These are phyloP conservation scores for Xerophyta viscosa DNA, from an alignment of 106 monocot species.

Conservation along the genomic window DNA sequence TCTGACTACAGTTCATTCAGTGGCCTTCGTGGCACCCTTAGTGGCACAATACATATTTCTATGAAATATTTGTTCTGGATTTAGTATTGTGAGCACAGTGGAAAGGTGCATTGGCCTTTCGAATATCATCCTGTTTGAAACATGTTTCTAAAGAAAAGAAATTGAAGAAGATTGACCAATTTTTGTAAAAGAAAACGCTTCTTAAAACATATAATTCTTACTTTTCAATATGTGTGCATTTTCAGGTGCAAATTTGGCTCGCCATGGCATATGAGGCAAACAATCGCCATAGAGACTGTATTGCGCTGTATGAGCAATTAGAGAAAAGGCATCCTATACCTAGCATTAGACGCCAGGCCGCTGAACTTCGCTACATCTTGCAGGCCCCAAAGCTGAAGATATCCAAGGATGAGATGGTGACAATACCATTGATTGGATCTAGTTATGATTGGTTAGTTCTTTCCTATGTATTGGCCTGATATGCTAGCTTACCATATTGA, in stretches of 20 bases:
- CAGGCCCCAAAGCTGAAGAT: slow-evolving; percentile 98
- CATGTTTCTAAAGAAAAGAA: no score
- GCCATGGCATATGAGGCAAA: slow-evolving; percentile 99
- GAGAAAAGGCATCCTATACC: slow-evolving; percentile 79
- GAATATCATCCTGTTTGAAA: no score
- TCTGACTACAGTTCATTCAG: no score
- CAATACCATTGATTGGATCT: slow-evolving; percentile 89
- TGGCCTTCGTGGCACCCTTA: no score
- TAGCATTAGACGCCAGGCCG: slow-evolving; percentile 85
- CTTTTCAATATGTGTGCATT: not conserved
- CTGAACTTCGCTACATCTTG: slow-evolving; percentile 84
- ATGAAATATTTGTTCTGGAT: no score
- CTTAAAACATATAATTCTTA: not conserved
- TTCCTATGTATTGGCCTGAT: no score
- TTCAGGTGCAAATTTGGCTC: slow-evolving; percentile 98
- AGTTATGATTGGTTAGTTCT: slow-evolving; percentile 80
- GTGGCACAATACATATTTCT: no score
- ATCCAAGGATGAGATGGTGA: slow-evolving; percentile 93
- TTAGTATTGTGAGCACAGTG: no score
- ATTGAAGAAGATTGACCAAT: no score
- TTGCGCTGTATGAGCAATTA: slow-evolving; percentile 69
- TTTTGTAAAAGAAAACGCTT: no score
- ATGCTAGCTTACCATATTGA: no score
- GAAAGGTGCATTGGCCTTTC: no score
- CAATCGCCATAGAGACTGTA: slow-evolving; percentile 90